Base-by-base conservation (phyloP, 2,329 filamentous ascomycete species). In the Fusarium mundagurra region DNA sequence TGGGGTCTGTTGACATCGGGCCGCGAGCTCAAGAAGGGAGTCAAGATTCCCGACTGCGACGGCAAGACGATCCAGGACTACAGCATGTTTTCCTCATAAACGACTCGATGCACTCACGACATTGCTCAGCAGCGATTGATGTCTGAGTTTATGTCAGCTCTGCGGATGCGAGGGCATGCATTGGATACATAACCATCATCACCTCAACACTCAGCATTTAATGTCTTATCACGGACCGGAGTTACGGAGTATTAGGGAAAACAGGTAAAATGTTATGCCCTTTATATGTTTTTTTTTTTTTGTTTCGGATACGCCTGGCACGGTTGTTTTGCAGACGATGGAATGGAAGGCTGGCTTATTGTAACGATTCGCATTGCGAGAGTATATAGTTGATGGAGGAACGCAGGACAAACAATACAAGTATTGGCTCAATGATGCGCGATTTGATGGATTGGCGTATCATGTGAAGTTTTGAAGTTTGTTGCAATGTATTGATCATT, bases 1-100 rank as follows among this genome's bases (percentile, higher is more conserved):
- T 98, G 96, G 96, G 96, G 96, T 16, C 84, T 98, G 20, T 92
- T 98, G 90, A 94, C 97, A 77, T 89, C 94, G 8, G 88, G 94
- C 78, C 90, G 96, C 65, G 94, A 95, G 41, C 85, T 98, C 76
- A 98, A 98, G 84, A 79, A 88, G 2, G 95, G 95, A 3, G 84
- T 98, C 78, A 92, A 89, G 81, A 98, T 98, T 77, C 96, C 96
- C 2, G 92, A 95, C 81, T 98, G 96, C 81, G 92, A 88, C 31
- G 95, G 94, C 34, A 91, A 92, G 85, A 93, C 91, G 14, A 86
- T 92, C 14, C 69, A 69, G 31, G 72, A 74, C 53, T 72, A 66
- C 12, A 67, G 61, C 33, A 59, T 39, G 41, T 74, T 73, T 27
- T 59, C 67, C 27, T 59, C 60, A 17, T 75, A 67, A 70, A 63